Evolutionary conservation across 306 rosid species (phyloP), one percentile per base, ranked within the genome.

Genomic region (Trifolium subterraneum): DNA sequence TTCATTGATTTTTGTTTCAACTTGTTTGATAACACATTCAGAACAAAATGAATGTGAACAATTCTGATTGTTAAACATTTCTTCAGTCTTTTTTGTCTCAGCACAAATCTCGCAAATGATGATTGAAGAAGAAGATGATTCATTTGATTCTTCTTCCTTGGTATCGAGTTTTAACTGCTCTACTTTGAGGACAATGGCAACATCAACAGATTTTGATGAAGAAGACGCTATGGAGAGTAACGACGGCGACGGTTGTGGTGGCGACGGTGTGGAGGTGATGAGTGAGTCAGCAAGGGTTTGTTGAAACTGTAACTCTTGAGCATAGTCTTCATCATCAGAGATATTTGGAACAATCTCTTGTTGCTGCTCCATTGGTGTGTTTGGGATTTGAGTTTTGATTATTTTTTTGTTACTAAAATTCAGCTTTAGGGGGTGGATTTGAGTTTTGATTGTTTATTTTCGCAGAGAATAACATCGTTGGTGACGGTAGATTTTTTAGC

Each of bases 1-100:
- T 3, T 87, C 85, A 27, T 78, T 4, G 6, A 52, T 52, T 19
- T 52, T 18, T 18, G 59, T 52, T 8, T 10, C 59, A 27, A 52
- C 27, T 18, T 18, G 59, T 52, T 52, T 52, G 12, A 19, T 18
- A 3, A 52, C 25, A 52, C 59, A 52, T 52, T 52, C 59, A 18
- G 59, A 52, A 52, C 25, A 52, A 52, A 52, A 18, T 1, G 55
- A 48, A 48, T 48, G 55, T 8, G 7, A n/a, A 48, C 55, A 48
- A 6, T n/a, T 48, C 10, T n/a, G 55, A 16, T 48, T 48, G n/a
- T 12, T 44, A 44, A 44, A 44, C 50, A 44, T 44, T 5, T 44
- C 50, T 44, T 44, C 50, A 13, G n/a, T 44, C 5, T 5, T 13
- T 4, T 44, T 44, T 11, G 16, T 44, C 4, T 44, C 50, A 1